Conservation (phyloP, 768 basidiomycete species). For the Dacryopinax spathularia region DNA sequence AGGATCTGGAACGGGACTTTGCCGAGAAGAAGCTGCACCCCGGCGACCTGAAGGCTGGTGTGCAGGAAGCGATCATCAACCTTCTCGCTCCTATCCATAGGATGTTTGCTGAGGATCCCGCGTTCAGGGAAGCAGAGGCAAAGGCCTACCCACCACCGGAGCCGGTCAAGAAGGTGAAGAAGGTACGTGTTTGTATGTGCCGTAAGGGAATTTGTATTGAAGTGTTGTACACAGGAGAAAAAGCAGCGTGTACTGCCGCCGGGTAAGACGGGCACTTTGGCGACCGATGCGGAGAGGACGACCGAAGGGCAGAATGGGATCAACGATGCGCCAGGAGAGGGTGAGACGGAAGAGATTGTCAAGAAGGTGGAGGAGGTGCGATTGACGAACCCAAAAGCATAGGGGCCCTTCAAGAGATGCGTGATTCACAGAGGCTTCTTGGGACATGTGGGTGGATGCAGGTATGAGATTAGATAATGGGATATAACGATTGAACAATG, state of each 20-base stretch:
- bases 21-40: slow-evolving; percentile 68
- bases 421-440: no score
- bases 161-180: slow-evolving; percentile 8
- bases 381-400: not conserved
- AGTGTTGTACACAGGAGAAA: not conserved
- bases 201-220: not conserved
- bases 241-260: not conserved
- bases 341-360: not conserved
- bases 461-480: not conserved
- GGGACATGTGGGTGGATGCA: no score
- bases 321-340: not conserved
- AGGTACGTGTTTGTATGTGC: not conserved
- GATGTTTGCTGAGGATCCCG: slow-evolving; percentile 58
- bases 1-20: slow-evolving; percentile 59
- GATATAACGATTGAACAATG: not conserved
- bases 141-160: slow-evolving; percentile 59
- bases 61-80: slow-evolving; percentile 55
- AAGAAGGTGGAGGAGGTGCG: not conserved
- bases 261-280: not conserved
- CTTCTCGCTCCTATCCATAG: slow-evolving; percentile 70
- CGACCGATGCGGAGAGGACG: not conserved
- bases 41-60: slow-evolving; percentile 70
- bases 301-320: not conserved
- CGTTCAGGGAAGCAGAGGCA: slow-evolving; percentile 64
- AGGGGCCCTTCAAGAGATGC: not conserved